Evolutionary conservation across 768 basidiomycete genomes (phyloP).

Genomic region (Psilocybe tampanensis): DNA sequence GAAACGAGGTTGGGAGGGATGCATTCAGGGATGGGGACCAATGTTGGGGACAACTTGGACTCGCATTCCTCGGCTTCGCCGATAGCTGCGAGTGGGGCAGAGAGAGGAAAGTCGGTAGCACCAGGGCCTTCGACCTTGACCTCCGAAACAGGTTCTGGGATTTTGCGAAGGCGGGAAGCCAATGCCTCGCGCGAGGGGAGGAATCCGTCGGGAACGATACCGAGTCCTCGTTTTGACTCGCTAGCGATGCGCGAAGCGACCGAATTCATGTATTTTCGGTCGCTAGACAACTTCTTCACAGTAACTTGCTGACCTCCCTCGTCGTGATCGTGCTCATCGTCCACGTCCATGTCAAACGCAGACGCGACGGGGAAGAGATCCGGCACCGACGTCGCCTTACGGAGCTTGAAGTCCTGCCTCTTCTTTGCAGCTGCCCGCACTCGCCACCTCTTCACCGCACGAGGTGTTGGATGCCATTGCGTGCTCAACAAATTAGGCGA

Average conservation of each 20-base stretch:
- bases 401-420: not conserved
- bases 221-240: not conserved
- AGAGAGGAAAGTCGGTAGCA: not conserved
- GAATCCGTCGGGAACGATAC: not conserved
- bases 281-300: not conserved
- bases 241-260: not conserved
- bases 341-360: not conserved
- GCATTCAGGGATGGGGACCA: too few relatives aligned
- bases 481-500: not conserved
- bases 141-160: not conserved
- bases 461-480: not conserved
- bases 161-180: not conserved
- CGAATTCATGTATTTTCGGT: not conserved
- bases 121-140: not conserved
- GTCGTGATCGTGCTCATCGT: not conserved
- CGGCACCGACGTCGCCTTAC: not conserved
- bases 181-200: not conserved
- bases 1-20: too few relatives aligned
- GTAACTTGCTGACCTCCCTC: too few relatives aligned
- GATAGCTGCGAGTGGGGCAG: not conserved
- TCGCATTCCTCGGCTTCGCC: not conserved
- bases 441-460: not conserved
- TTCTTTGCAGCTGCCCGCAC: not conserved
- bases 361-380: not conserved
- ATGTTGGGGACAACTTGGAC: too few relatives aligned